Evolutionary conservation across 1,284 basidiomycete species (phyloP).

Genomic region (Hortiboletus rubellus): DNA sequence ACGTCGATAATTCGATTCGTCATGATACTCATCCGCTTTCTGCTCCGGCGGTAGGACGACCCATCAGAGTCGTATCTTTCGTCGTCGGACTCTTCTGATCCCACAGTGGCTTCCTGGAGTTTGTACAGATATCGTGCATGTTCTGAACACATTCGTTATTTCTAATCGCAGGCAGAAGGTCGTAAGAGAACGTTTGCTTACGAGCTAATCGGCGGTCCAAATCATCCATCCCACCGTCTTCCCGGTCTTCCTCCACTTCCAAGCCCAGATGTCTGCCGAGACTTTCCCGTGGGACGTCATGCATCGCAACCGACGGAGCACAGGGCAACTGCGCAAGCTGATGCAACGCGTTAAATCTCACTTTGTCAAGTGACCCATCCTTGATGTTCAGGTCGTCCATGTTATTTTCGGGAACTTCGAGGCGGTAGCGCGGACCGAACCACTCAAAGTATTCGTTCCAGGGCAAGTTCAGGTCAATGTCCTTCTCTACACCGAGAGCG

Average conservation of each 20-base stretch:
- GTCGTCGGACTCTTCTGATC: slow-evolving; percentile 47
- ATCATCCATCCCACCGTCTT: slow-evolving; percentile 53
- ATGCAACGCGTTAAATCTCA: slow-evolving; percentile 79
- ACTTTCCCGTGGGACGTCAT: slow-evolving; percentile 74
- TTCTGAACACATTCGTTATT: slow-evolving; percentile 40
- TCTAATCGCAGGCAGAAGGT: background rate
- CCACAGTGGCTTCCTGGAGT: slow-evolving; percentile 53
- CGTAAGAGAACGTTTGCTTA: slow-evolving; percentile 38
- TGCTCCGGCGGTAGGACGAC: slow-evolving; percentile 39
- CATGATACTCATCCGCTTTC: slow-evolving; percentile 65
- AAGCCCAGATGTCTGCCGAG: slow-evolving; percentile 64
- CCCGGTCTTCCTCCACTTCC: slow-evolving; percentile 33
- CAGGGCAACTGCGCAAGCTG: slow-evolving; percentile 77
- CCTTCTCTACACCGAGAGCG: slow-evolving; percentile 79
- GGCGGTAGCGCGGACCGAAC: slow-evolving; percentile 93
- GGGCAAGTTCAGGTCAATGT: slow-evolving; percentile 81
- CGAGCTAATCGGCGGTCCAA: slow-evolving; percentile 70
- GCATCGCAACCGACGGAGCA: slow-evolving; percentile 88
- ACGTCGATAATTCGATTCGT: slow-evolving; percentile 58
- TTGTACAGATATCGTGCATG: slow-evolving; percentile 64
- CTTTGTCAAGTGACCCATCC: slow-evolving; percentile 78
- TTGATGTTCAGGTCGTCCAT: slow-evolving; percentile 93
- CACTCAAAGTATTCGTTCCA: slow-evolving; percentile 98
- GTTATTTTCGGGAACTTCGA: slow-evolving; percentile 90
- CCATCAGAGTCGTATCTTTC: slow-evolving; percentile 55